phyloP scores from a whole-genome alignment of 164 flowering plant species.

The Berberis vulgaris region DNA sequence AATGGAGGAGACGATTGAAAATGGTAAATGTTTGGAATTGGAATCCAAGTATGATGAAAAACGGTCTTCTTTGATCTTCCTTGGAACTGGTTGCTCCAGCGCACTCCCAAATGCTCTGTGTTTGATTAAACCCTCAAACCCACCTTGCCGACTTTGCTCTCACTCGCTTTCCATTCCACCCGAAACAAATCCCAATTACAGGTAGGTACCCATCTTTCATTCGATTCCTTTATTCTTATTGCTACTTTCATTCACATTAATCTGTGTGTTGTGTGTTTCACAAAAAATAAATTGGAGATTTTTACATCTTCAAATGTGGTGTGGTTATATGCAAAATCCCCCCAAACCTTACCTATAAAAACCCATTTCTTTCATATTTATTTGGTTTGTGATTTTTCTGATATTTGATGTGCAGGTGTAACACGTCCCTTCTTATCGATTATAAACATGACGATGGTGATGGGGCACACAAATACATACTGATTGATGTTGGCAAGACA shows the following conservation, averaged over 20 bases:
- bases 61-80: slow-evolving; percentile 42
- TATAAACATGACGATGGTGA: slow-evolving; percentile 41
- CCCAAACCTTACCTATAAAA: no score
- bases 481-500: slow-evolving; percentile 92
- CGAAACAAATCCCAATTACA: slow-evolving; percentile 73
- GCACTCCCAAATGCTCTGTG: slow-evolving; percentile 71
- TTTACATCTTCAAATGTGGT: no score
- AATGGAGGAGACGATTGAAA: background rate
- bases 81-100: slow-evolving; percentile 92
- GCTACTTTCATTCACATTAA: background rate
- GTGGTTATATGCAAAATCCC: no score
- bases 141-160: slow-evolving; percentile 71
- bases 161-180: slow-evolving; percentile 56
- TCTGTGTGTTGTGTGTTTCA: background rate
- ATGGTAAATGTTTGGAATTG: slow-evolving; percentile 6
- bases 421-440: slow-evolving; percentile 89
- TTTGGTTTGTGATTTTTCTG: background rate
- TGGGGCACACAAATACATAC: slow-evolving; percentile 45
- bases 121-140: slow-evolving; percentile 75
- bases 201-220: slow-evolving; percentile 25
- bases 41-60: background rate
- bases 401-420: slow-evolving; percentile 51
- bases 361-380: background rate
- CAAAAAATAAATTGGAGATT: no score
- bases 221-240: background rate